Evolutionary conservation across 345 rosid species (phyloP).

Genomic region (Theobroma cacao): DNA sequence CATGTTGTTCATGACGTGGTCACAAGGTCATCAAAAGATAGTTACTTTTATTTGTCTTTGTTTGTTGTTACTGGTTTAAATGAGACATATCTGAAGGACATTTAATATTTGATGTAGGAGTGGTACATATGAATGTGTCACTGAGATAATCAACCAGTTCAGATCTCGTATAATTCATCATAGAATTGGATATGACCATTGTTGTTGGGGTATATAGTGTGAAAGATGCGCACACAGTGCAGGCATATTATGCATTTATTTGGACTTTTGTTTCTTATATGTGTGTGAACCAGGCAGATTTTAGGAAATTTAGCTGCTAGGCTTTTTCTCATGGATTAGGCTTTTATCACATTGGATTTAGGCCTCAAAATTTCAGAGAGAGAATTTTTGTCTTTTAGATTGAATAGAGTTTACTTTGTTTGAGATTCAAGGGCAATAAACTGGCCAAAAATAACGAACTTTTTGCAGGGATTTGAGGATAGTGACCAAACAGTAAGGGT

Average conservation of each 20-base stretch:
- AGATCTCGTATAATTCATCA: neutral
- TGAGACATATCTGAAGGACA: neutral
- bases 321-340: neutral
- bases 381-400: neutral
- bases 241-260: neutral
- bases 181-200: neutral
- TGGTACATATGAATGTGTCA: neutral
- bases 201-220: neutral
- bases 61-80: neutral
- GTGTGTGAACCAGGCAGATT: neutral
- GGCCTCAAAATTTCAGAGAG: neutral
- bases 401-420: neutral
- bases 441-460: neutral
- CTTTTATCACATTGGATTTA: neutral
- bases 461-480: neutral
- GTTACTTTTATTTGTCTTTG: constrained; percentile 1
- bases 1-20: constrained; percentile 40
- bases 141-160: neutral
- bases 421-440: neutral
- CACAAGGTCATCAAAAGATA: constrained; percentile 26
- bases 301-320: neutral
- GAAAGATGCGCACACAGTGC: neutral
- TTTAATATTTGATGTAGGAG: neutral
- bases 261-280: neutral
- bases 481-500: neutral